Conservation (phyloP, 106 monocot species). For the Vanilla planifolia region DNA sequence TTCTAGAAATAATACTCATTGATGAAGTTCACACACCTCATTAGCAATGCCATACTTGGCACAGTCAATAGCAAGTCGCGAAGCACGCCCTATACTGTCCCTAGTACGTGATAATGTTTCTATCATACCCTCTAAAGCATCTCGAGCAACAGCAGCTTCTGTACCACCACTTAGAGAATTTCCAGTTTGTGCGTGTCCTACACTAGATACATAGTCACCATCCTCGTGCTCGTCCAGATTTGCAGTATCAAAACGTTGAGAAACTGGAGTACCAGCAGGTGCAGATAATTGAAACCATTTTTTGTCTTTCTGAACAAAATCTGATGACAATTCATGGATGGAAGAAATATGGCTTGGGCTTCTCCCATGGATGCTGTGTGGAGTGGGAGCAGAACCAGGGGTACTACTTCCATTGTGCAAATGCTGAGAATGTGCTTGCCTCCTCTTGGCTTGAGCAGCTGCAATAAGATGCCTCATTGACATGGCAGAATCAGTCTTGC, state of each 20-base stretch:
- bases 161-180: conserved; percentile 73
- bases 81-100: conserved; percentile 95
- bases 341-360: conserved; percentile 45
- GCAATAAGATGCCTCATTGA: conserved; percentile 92
- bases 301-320: conserved; percentile 34
- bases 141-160: conserved; percentile 83
- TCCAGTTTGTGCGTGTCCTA: conserved; percentile 26
- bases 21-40: conserved; percentile 42
- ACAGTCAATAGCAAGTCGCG: conserved; percentile 86
- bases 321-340: conserved; percentile 16
- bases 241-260: conserved; percentile 8
- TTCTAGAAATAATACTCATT: background rate
- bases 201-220: conserved; percentile 31
- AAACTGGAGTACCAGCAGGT: conserved; percentile 25
- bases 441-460: conserved; percentile 90
- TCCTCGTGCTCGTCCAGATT: conserved; percentile 34
- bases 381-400: conserved; percentile 23
- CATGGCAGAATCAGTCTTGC: conserved; percentile 34
- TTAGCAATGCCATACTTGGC: conserved; percentile 87
- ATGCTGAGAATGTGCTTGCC: conserved; percentile 38
- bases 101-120: conserved; percentile 90
- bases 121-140: conserved; percentile 91
- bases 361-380: conserved; percentile 35
- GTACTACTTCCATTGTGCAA: conserved; percentile 21
- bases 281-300: conserved; percentile 24